These are phyloP conservation scores for Colletotrichum sp. DNA, from an alignment of 2,329 filamentous ascomycete species.

Conservation along the genomic window DNA sequence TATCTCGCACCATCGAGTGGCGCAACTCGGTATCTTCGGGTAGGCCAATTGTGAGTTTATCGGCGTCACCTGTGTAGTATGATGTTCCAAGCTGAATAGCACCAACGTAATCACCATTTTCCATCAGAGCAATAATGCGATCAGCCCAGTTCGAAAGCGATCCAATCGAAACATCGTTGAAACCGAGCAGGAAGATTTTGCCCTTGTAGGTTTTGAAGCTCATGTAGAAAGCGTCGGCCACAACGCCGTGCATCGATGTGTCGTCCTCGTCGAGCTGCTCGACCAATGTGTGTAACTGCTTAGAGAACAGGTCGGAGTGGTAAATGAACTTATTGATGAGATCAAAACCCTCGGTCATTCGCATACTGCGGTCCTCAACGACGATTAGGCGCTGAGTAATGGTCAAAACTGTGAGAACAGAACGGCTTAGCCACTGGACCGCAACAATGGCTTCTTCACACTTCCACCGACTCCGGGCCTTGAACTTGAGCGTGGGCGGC, in stretches of 20 bases:
- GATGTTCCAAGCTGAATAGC: conserved; percentile 90
- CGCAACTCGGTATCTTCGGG: conserved; percentile 81
- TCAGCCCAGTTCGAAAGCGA: conserved; percentile 98
- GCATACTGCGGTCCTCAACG: conserved; percentile 85
- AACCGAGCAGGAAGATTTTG: conserved; percentile 88
- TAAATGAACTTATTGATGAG: conserved; percentile 91
- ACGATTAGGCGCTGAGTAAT: conserved; percentile 94
- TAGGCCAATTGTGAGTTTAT: conserved; percentile 91
- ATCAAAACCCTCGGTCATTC: conserved; percentile 94
- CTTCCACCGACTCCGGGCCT: conserved; percentile 85
- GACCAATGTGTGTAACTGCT: conserved; percentile 82
- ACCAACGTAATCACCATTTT: conserved; percentile 92
- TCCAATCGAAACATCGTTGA: conserved; percentile 90
- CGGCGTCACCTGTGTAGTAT: conserved; percentile 90
- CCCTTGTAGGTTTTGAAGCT: conserved; percentile 97
- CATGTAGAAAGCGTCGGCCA: conserved; percentile 98
- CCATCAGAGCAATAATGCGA: conserved; percentile 90
- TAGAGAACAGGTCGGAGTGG: conserved; percentile 88
- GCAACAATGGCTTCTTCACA: conserved; percentile 95
- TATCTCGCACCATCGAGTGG: conserved; percentile 84
- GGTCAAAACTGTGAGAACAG: conserved; percentile 88
- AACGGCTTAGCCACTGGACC: conserved; percentile 95
- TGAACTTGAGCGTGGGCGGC: conserved; percentile 79
- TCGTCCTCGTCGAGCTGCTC: conserved; percentile 90
- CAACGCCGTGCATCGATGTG: conserved; percentile 89